phyloP scores from a whole-genome alignment of 257 asterid species.

The Gynochthodes officinalis region DNA sequence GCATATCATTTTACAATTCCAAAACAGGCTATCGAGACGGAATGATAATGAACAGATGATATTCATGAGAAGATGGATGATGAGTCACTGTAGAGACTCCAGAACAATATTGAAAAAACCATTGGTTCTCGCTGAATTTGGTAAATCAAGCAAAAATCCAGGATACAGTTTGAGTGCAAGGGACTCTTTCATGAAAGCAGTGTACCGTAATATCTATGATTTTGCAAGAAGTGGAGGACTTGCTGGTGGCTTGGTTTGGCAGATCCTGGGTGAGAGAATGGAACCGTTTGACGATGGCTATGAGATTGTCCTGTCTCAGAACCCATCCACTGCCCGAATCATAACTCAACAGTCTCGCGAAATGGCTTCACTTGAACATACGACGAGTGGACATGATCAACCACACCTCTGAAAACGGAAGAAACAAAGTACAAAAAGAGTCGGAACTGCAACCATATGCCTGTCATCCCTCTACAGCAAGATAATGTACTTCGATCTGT shows the following conservation, averaged over 20 bases:
- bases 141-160: constrained; percentile 46
- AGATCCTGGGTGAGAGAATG: constrained; percentile 45
- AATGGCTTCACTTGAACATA: constrained; percentile 29
- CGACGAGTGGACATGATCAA: background rate
- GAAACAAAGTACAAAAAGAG: background rate
- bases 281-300: constrained; percentile 37
- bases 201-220: constrained; percentile 29
- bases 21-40: constrained; percentile 32
- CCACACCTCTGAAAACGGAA: background rate
- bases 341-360: constrained; percentile 38
- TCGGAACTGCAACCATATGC: background rate
- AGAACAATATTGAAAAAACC: constrained; percentile 40
- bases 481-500: too few species aligned
- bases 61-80: constrained; percentile 46
- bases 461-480: background rate
- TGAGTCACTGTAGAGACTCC: constrained; percentile 44
- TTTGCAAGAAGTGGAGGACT: constrained; percentile 39
- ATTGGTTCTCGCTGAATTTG: constrained; percentile 41
- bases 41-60: constrained; percentile 34
- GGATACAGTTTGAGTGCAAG: constrained; percentile 31
- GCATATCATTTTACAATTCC: background rate
- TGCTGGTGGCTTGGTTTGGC: constrained; percentile 50
- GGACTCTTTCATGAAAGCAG: constrained; percentile 30
- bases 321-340: constrained; percentile 36
- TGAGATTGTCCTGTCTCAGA: constrained; percentile 37